A percentile compares a stretch with the other conserved stretches of the same genome.
Conservation (phyloP, 345 rosid genomes). For the Linum usitatissimum region DNA sequence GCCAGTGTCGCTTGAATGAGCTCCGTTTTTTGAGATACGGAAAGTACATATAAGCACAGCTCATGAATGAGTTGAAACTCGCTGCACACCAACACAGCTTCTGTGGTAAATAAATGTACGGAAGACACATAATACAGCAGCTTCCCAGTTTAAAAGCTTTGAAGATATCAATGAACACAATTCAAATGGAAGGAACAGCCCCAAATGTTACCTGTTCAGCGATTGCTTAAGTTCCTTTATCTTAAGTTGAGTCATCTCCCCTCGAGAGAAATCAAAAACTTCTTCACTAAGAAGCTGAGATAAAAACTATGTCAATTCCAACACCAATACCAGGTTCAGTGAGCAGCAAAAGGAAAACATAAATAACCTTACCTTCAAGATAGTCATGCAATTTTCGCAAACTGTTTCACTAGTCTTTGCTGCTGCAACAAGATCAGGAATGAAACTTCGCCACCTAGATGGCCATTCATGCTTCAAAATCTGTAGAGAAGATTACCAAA, state of each 20-base stretch:
- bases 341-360: constrained; percentile 2
- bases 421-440: constrained; percentile 97
- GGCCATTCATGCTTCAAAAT: constrained; percentile 99
- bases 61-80: constrained; percentile 99
- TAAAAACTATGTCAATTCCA: constrained; percentile 10
- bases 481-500: constrained; percentile 24
- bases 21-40: constrained; percentile 94
- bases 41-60: constrained; percentile 88
- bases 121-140: background rate
- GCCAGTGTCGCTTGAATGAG: constrained; percentile 89
- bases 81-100: constrained; percentile 36
- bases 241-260: constrained; percentile 97
- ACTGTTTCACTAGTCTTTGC: constrained; percentile 99
- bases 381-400: constrained; percentile 97
- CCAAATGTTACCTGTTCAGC: constrained; percentile 50
- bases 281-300: constrained; percentile 93
- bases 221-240: constrained; percentile 97
- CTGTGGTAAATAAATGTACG: background rate
- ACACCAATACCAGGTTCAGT: background rate
- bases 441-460: constrained; percentile 89
- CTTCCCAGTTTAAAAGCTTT: background rate
- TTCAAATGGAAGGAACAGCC: background rate
- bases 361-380: constrained; percentile 56
- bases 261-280: constrained; percentile 98
- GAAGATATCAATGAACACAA: background rate